Conservation (phyloP, 768 basidiomycete genomes). For the Tulasnella sp. region DNA sequence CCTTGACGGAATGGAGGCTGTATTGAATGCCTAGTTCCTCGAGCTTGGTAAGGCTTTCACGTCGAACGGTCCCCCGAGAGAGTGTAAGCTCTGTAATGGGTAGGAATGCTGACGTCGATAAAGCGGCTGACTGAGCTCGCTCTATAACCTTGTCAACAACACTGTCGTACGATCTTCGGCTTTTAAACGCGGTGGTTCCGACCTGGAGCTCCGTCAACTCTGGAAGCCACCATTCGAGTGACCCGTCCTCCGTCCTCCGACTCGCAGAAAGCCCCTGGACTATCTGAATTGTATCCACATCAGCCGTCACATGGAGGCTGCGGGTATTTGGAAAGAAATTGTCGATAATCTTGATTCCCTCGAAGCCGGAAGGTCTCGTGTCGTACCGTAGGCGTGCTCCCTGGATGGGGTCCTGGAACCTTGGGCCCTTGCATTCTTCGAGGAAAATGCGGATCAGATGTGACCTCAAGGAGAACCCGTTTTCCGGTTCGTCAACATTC, state of each 20-base stretch:
- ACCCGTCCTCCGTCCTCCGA: neutral
- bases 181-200: neutral
- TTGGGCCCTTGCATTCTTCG: neutral
- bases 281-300: neutral
- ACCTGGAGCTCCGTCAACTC: neutral
- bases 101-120: neutral
- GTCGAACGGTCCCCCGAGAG: neutral
- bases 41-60: neutral
- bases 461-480: neutral
- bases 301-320: neutral
- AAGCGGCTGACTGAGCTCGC: neutral
- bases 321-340: neutral
- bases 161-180: neutral
- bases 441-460: neutral
- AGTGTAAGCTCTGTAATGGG: neutral
- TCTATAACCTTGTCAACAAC: neutral
- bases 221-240: neutral
- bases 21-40: neutral
- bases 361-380: neutral
- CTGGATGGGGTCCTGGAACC: too few relatives aligned
- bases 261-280: neutral
- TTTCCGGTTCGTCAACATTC: neutral
- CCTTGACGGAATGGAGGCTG: neutral
- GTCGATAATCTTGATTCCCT: neutral
- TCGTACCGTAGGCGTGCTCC: neutral